Conservation (phyloP, 441 rosid species). For the Metrosideros polymorpha region DNA sequence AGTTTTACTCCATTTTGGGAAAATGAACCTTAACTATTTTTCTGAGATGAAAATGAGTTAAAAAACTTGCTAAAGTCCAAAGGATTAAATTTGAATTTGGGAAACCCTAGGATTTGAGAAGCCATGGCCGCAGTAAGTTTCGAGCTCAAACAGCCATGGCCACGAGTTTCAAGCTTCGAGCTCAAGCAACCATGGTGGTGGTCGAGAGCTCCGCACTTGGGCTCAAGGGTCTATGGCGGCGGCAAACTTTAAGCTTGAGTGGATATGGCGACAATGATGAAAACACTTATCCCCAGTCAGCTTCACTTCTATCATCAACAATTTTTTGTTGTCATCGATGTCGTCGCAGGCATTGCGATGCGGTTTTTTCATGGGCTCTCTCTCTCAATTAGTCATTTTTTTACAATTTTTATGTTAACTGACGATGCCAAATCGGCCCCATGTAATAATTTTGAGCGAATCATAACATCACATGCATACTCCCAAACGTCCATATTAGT, state of each 20-base stretch:
- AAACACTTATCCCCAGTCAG: neutral
- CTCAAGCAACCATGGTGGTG: neutral
- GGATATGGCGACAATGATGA: neutral
- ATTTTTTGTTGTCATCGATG: neutral
- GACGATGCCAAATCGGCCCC: too few relatives aligned
- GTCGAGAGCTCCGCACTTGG: neutral
- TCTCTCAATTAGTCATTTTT: neutral
- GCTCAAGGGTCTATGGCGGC: neutral
- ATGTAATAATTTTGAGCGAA: too few relatives aligned
- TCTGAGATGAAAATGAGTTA: neutral
- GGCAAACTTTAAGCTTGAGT: neutral
- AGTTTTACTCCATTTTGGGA: neutral
- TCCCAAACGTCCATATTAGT: neutral
- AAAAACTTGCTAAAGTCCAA: neutral
- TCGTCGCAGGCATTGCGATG: neutral
- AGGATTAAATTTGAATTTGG: neutral
- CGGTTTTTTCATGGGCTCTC: neutral
- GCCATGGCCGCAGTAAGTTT: neutral
- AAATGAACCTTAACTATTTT: neutral
- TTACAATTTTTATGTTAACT: neutral
- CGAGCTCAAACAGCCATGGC: neutral
- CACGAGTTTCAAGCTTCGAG: neutral
- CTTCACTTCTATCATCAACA: neutral
- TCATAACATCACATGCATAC: neutral
- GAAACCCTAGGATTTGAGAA: neutral